Percentiles rank a stretch among this genome's conserved stretches.
These are phyloP conservation scores for Knoxdaviesia capensis DNA, from an alignment of 2,329 filamentous ascomycete species.

Conservation along the genomic window DNA sequence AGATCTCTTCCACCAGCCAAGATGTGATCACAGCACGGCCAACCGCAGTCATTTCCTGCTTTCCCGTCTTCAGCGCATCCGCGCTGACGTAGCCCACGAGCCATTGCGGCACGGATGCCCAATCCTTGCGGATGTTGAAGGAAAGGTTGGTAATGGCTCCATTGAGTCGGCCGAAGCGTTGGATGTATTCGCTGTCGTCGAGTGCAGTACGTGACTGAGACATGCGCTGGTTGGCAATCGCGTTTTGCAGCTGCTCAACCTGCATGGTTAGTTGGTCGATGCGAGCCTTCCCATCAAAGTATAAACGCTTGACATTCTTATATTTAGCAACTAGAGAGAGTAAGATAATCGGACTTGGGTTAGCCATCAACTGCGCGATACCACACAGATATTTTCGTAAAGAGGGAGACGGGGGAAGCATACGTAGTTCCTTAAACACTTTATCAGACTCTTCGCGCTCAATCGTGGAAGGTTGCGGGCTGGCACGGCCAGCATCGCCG, in stretches of 20 bases:
- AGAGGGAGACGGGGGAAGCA: slow-evolving; percentile 5
- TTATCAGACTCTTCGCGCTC: slow-evolving; percentile 29
- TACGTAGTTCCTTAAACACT: slow-evolving; percentile 36
- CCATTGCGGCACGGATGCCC: slow-evolving; percentile 66
- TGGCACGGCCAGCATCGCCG: slow-evolving; percentile 31
- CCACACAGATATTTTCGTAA: slow-evolving; percentile 2
- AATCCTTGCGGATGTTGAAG: slow-evolving; percentile 92
- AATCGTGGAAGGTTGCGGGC: slow-evolving; percentile 28
- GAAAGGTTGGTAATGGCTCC: slow-evolving; percentile 87
- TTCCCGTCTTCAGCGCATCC: slow-evolving; percentile 69
- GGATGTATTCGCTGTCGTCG: slow-evolving; percentile 85
- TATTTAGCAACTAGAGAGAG: slow-evolving; percentile 61
- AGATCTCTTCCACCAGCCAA: slow-evolving; percentile 82
- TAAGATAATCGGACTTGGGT: not conserved
- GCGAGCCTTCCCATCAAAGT: slow-evolving; percentile 86
- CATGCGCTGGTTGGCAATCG: slow-evolving; percentile 87
- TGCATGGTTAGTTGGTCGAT: slow-evolving; percentile 75
- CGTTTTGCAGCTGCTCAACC: slow-evolving; percentile 89
- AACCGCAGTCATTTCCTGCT: slow-evolving; percentile 94
- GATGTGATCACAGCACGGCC: slow-evolving; percentile 73
- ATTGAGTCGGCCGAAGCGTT: slow-evolving; percentile 75
- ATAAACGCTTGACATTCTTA: slow-evolving; percentile 93
- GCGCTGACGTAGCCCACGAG: slow-evolving; percentile 61
- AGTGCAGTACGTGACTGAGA: slow-evolving; percentile 85
- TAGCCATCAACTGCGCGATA: slow-evolving; percentile 5